Base-by-base conservation (phyloP, 495 filamentous ascomycete species). In the Trichoderma erinaceum region DNA sequence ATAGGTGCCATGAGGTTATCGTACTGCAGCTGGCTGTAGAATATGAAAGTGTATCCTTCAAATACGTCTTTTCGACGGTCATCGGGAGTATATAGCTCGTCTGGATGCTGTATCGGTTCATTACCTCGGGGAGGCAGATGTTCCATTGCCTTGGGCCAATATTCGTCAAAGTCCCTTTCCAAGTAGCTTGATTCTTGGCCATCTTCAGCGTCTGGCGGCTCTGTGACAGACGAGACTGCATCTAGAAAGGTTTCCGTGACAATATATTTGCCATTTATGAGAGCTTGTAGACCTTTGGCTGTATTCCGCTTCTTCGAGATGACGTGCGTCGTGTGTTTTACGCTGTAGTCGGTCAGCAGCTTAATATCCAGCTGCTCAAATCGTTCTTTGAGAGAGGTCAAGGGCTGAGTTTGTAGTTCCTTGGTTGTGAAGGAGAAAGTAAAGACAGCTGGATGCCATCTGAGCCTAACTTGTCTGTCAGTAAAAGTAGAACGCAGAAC, bases 301-400 rank as follows among this genome's bases (percentile, higher is more conserved):
- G 90, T 93, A 77, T 99, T 99, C 50, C 95, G 85, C 77, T 97
- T 97, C 74, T 86, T 89, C 18, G 91, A 87, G 23, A 98, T 88
- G 23, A 96, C 89, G 75, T 99, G 93, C 0, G 94, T 96, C 0
- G 95, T 97, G 0, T 81, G 76, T 50, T 77, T 84, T 46, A 83
- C 75, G 3, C 92, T 80, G 74, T 91, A 98, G 18, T 89, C 86
- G 23, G 84, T 80, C 52, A 90, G 79, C 21, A 89, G 87, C 73
- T 98, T 99, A 74, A 98, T 90, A 76, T 96, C 96, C 38, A 96
- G 84, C 67, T 87, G 85, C 73, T 93, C 91, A 11, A 97, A 81
- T 56, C 83, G 84, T 41, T 84, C 81, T 68, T 87, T 85, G 25
- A 90, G 83, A 2, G 78, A 81, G 15, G 90, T 77, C 64, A 89